Base-by-base conservation (phyloP, 2,329 filamentous ascomycete genomes). In the Fusarium albosuccineum region DNA sequence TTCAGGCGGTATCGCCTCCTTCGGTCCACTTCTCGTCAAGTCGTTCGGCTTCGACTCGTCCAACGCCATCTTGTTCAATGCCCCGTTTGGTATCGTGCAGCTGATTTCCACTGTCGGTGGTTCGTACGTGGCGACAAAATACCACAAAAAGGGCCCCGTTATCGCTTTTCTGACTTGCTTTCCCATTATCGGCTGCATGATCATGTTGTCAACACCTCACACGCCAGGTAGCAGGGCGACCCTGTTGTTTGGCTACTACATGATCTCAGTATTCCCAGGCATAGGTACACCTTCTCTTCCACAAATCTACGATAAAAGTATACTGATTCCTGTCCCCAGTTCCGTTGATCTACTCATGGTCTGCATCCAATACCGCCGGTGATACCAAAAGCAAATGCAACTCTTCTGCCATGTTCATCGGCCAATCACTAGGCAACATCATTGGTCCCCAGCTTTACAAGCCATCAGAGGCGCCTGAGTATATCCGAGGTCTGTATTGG, bases 381-480 rank as follows among this genome's bases (percentile, higher is more conserved):
- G 87, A 89, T 62, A 90, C 87, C 1, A 90, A 90, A 75, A 85
- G 87, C 64, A 89, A 89, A 72, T 83, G 86, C 5, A 88, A 84
- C 0, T 89, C 86, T 0, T 85, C 81, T 14, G 81, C 87, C 14
- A 76, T 66, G 13, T 86, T 89, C 64, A 80, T 89, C 37, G 86
- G 86, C 9, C 86, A 87, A 69, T 87, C 84, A 62, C 83, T 83
- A 3, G 87, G 87, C 14, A 89, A 89, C 68, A 85, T 89, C 49
- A 80, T 89, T 40, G 87, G 87, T 0, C 87, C 88, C 0, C 84
- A 86, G 57, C 75, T 90, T 1, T 91, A 89, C 76, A 55, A 26
- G 16, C 52, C 52, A 5, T 55, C 52, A 1, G 52, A 55, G 29
- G 52, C 52, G 16, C 52, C 52, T 13, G 52, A 55, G 33, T 55